These are phyloP conservation scores for Globisporangium solare DNA, from an alignment of 352 stramenopile genomes.

Conservation along the genomic window DNA sequence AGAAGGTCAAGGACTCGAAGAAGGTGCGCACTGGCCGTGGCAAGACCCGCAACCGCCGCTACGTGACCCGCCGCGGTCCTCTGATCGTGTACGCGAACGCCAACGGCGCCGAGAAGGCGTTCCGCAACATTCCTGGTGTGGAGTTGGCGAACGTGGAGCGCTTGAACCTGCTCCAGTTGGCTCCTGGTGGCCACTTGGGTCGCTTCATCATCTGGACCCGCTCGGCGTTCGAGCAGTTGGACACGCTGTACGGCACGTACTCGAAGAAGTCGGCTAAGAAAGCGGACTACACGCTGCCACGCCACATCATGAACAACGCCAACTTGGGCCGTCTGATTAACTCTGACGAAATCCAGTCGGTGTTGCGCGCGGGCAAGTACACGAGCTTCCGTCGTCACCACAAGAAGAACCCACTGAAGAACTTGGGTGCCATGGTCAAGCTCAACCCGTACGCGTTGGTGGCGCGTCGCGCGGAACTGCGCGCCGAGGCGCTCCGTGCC, in stretches of 20 bases:
- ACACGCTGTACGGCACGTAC: constrained; percentile 95
- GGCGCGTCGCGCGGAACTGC: constrained; percentile 86
- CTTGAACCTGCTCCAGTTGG: constrained; percentile 97
- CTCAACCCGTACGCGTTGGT: constrained; percentile 97
- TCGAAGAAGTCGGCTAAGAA: constrained; percentile 90
- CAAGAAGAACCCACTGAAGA: constrained; percentile 98
- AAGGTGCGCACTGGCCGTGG: constrained; percentile 97
- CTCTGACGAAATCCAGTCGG: constrained; percentile 97
- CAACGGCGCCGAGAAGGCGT: constrained; percentile 91
- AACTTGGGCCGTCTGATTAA: constrained; percentile 99
- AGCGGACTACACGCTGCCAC: constrained; percentile 90
- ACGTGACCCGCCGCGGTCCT: constrained; percentile 93
- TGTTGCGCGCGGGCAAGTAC: constrained; percentile 94
- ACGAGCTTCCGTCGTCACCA: constrained; percentile 85
- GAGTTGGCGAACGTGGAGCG: constrained; percentile 96
- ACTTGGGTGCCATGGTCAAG: constrained; percentile 94
- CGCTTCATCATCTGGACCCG: constrained; percentile 99
- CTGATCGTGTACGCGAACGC: constrained; percentile 96
- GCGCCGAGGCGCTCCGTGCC: constrained; percentile 81
- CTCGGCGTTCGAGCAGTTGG: constrained; percentile 95
- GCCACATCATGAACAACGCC: constrained; percentile 95
- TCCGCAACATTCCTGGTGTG: constrained; percentile 98
- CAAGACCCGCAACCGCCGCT: constrained; percentile 98
- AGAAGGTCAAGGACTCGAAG: constrained; percentile 98
- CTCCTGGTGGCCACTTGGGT: constrained; percentile 97